Base-by-base conservation (phyloP, 441 rosid genomes). In the Eutrema salsugineum region DNA sequence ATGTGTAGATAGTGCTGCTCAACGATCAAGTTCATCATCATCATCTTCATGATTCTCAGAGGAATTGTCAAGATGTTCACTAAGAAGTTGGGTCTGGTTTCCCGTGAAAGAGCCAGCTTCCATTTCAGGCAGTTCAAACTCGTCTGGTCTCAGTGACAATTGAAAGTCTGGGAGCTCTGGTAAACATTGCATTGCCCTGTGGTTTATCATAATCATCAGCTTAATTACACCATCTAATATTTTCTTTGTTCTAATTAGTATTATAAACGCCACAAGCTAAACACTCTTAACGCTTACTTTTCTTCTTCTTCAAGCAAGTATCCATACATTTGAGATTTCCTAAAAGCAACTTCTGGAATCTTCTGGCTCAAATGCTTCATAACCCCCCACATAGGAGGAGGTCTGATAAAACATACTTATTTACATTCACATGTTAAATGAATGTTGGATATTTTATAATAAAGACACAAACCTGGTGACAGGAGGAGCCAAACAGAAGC, bases 91-190 rank as follows among this genome's bases (percentile, higher is more conserved):
- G 24, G 63, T 53, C 0, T 66, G 72, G 43, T 76, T 64, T 40
- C 64, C 83, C 12, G 30, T 12, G 46, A 80, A 77, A 91, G 95
- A 87, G 3, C 83, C 87, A 14, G 80, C 74, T 73, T 87, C 87
- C 1, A 80, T 75, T 71, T 80, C 91, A 11, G 98, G 98, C 75
- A 92, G 79, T 49, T 60, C 81, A 71, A 72, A 89, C 17, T 85
- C 96, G 15, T 89, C 95, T 5, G 98, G 96, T 72, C 81, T 82
- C 49, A 94, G 79, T 19, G 98, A 94, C 71, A 86, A 69, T 8
- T 87, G 96, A 77, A 95, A 95, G 74, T 87, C 89, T 9, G 98
- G 99, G 51, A 90, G 88, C 44, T 89, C 94, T 27, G 98, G 98
- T 67, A 89, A 77, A 48, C 84, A 75, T 73, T 90, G 97, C 69